Base-by-base conservation (phyloP, 2,329 filamentous ascomycete genomes). In the Aureobasidium leucospermi region DNA sequence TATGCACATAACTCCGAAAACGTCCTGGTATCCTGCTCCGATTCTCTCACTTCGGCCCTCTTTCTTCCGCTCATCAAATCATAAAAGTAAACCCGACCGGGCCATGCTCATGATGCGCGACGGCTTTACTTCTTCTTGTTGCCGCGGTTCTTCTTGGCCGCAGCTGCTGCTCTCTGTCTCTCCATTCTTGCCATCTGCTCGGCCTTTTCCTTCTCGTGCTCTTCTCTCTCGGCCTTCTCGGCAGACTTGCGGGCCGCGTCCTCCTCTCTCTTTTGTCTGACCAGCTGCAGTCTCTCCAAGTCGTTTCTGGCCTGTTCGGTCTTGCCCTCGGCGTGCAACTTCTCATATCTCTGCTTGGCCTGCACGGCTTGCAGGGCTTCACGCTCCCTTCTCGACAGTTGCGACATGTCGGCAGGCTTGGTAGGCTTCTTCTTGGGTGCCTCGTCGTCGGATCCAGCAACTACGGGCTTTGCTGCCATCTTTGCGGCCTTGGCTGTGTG, bases 241-340 rank as follows among this genome's bases (percentile, higher is more conserved):
- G 84, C 93, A 78, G 89, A 84, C 80, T 93, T 92, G 67, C 90
- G 80, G 32, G 86, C 88, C 57, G 89, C 85, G 69, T 96, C 93
- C 19, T 87, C 86, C 68, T 89, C 92, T 64, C 94, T 84, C 77
- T 90, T 88, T 80, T 96, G 90, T 49, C 86, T 85, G 65, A 99
- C 90, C 61, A 93, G 71, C 73, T 80, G 85, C 69, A 99, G 76
- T 59, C 94, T 84, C 61, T 90, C 93, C 66, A 97, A 71, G 75
- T 99, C 94, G 5, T 89, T 87, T 72, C 90, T 88, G 49, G 93
- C 92, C 80, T 96, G 89, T 62, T 99, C 94, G 46, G 94, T 97
- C 85, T 97, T 97, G 69, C 93, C 93, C 70, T 91, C 88, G 60
- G 91, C 89, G 69, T 96, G 93, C 67, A 96, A 74, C 76, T 95